A percentile compares a stretch with the other conserved stretches of the same genome.
Conservation (phyloP, 106 monocot genomes). For the Acorus gramineus region DNA sequence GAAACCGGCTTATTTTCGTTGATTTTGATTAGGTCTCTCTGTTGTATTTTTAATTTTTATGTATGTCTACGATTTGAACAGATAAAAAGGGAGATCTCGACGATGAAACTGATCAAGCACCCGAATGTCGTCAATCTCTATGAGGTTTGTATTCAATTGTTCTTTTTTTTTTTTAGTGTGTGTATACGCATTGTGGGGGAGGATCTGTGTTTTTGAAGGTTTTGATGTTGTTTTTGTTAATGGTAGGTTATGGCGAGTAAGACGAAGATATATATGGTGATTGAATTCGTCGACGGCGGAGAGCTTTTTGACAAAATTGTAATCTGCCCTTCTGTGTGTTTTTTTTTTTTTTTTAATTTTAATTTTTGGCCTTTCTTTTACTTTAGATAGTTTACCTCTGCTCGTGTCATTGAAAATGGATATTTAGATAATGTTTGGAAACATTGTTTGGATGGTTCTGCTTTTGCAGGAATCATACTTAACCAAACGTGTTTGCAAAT, state of each 20-base stretch:
- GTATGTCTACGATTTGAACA: conserved; percentile 1
- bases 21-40: no score
- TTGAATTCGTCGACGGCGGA: conserved; percentile 83
- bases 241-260: conserved; percentile 82
- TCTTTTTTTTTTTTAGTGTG: not conserved
- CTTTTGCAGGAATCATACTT: no score
- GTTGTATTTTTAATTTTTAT: not conserved
- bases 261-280: conserved; percentile 76
- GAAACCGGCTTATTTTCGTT: not conserved
- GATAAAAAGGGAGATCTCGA: conserved; percentile 78
- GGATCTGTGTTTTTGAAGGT: no score
- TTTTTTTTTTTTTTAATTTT: not conserved
- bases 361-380: not conserved
- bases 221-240: no score
- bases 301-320: conserved; percentile 95
- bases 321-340: conserved; percentile 13
- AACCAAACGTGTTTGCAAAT: no score
- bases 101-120: conserved; percentile 87
- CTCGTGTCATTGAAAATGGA: no score
- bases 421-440: no score
- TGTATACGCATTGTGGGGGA: no score
- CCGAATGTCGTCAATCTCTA: conserved; percentile 58
- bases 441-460: no score
- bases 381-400: not conserved
- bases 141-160: conserved; percentile 30